These are phyloP conservation scores for Colletotrichum destructivum DNA, from an alignment of 2,329 filamentous ascomycete genomes.

Conservation along the genomic window DNA sequence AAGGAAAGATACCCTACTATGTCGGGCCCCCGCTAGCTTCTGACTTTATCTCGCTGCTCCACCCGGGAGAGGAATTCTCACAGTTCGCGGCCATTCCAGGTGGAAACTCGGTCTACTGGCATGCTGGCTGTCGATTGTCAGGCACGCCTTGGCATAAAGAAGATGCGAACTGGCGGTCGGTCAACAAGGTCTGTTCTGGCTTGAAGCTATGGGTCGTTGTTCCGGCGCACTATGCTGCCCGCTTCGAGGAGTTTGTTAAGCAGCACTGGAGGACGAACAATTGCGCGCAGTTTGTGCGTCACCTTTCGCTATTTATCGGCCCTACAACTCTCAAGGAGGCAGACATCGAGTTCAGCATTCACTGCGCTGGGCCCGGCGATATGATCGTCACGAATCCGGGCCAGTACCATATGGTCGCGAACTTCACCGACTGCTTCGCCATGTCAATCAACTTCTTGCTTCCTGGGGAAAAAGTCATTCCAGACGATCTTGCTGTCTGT, in stretches of 20 bases:
- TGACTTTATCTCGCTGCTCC: constrained; percentile 19
- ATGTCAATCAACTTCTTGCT: constrained; percentile 11
- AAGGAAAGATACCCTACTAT: constrained; percentile 24
- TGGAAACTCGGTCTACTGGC: constrained; percentile 17
- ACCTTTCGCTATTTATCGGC: constrained; percentile 26
- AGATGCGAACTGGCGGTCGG: constrained; percentile 18
- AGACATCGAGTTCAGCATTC: constrained; percentile 25
- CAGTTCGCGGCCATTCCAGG: constrained; percentile 15
- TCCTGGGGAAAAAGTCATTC: constrained; percentile 19
- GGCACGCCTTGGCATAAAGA: constrained; percentile 27
- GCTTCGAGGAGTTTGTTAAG: constrained; percentile 25
- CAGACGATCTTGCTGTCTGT: background rate
- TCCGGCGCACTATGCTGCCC: constrained; percentile 13
- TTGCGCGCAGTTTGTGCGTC: constrained; percentile 31
- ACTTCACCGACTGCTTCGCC: constrained; percentile 26
- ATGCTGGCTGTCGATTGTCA: constrained; percentile 13
- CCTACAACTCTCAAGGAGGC: constrained; percentile 21
- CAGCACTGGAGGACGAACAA: constrained; percentile 1
- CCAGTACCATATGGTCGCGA: constrained; percentile 29
- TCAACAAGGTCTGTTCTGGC: constrained; percentile 15
- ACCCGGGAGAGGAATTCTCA: constrained; percentile 18
- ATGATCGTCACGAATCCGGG: constrained; percentile 27
- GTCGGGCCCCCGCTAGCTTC: constrained; percentile 16
- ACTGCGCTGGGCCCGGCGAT: constrained; percentile 25
- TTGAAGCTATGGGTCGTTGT: constrained; percentile 33